Evolutionary conservation across 2,329 filamentous ascomycete species (phyloP), one percentile per base, ranked within the genome.

Genomic region (Alternaria sp.): DNA sequence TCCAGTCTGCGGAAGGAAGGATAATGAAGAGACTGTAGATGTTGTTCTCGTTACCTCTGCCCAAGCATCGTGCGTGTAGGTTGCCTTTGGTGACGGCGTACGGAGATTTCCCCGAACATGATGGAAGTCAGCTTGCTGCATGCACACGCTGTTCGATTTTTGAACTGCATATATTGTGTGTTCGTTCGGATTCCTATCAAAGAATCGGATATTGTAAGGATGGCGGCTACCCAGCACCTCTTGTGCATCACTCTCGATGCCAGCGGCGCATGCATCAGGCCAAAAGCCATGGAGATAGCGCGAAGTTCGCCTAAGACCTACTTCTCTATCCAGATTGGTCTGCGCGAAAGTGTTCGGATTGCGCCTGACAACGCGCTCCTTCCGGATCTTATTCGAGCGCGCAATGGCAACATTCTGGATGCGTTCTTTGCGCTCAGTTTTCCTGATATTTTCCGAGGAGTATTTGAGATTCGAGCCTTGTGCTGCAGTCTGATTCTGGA

Each of bases 401-500:
- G 57, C 59, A 8, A 46, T 51, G 2, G 57, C 62, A 3, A 54
- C 46, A 43, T 62, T 58, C 10, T 72, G 59, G 2, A 65, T 41
- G 2, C 56, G 64, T 25, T 71, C 68, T 72, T 72, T 74, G 38
- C 61, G 67, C 60, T 64, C 76, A 69, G 65, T 70, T 52, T 71
- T 82, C 68, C 70, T 68, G 9, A 84, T 74, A 49, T 82, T 82
- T 11, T 78, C 70, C 14, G 71, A 66, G 0, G 80, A 78, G 66
- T 85, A 82, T 59, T 80, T 81, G 64, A 43, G 66, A 50, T 61
- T 62, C 4, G 57, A 78, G 68, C 36, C 77, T 72, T 51, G 71
- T 54, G 73, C 80, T 14, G 66, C 63, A 8, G 50, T 76, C 28
- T 79, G 73, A 16, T 76, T 73, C 54, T 80, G 76, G 22, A 85